Base-by-base conservation (phyloP, 2,329 filamentous ascomycete species). In the Emericellopsis cladophorae region DNA sequence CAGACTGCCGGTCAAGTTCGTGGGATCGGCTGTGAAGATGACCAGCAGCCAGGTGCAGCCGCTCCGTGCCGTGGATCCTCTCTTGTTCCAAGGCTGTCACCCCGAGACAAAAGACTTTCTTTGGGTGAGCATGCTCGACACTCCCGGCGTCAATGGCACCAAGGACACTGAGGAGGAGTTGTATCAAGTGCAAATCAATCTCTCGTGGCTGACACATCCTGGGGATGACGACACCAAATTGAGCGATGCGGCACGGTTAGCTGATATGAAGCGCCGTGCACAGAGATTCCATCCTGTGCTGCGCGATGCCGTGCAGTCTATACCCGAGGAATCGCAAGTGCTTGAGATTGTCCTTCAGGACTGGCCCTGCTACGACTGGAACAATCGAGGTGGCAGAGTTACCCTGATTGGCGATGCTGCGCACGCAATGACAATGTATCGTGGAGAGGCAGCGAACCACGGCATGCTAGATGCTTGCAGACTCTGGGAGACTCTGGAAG, bases 351-450 rank as follows among this genome's bases (percentile, higher is more conserved):
- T 55, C 4, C 43, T 61, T 4, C 53, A 56, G 32, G 62, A 66
- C 46, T 58, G 61, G 45, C 60, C 59, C 1, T 56, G 51, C 23
- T 54, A 52, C 2, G 48, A 52, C 7, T 71, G 67, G 66, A 54
- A 66, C 44, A 65, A 65, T 38, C 51, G 48, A 10, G 50, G 53
- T 31, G 69, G 68, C 4, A 55, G 58, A 1, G 62, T 69, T 4
- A 68, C 68, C 2, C 51, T 76, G 1, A 58, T 66, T 4, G 72
- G 73, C 4, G 73, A 76, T 49, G 65, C 71, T 2, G 71, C 71
- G 0, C 72, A 76, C 51, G 66, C 71, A n/a, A 76, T 76, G 72
- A 72, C 70, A 23, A 73, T 74, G 70, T 73, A 58, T 40, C 55
- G 61, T 12, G 61, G 61, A 18, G 60, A 65, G 40, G 61, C 54